phyloP scores from a whole-genome alignment of 73 alveolate genomes.

The Stentor roeselii region DNA sequence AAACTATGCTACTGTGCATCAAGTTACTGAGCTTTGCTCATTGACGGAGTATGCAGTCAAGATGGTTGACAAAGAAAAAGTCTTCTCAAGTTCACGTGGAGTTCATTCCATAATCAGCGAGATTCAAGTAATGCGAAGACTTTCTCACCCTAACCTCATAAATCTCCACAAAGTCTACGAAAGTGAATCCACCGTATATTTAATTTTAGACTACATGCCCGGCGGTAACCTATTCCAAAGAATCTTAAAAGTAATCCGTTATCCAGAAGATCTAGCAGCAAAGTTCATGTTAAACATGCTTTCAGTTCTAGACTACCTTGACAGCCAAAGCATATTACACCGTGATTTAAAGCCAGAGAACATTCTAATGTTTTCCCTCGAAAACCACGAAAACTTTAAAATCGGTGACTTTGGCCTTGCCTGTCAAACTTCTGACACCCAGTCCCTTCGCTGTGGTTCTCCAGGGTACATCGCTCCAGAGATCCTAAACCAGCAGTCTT shows the following conservation, averaged over 20 bases:
- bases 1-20: background rate
- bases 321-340: conserved; percentile 34
- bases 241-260: background rate
- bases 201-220: background rate
- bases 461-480: conserved; percentile 78
- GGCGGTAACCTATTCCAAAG: background rate
- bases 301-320: background rate
- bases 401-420: conserved; percentile 61
- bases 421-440: conserved; percentile 28
- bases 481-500: conserved; percentile 46
- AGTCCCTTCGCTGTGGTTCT: conserved; percentile 55
- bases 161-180: background rate
- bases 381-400: conserved; percentile 37
- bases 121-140: background rate
- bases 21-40: background rate
- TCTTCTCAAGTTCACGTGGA: background rate
- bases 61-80: background rate
- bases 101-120: background rate
- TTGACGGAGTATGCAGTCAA: background rate
- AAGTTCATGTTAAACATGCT: background rate
- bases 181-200: background rate
- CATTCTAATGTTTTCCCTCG: conserved; percentile 44
- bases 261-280: background rate
- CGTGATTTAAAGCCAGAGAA: conserved; percentile 62
- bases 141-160: background rate